Base-by-base conservation (phyloP, 371 early-diverging fungal species). In the Mortierella sp. region DNA sequence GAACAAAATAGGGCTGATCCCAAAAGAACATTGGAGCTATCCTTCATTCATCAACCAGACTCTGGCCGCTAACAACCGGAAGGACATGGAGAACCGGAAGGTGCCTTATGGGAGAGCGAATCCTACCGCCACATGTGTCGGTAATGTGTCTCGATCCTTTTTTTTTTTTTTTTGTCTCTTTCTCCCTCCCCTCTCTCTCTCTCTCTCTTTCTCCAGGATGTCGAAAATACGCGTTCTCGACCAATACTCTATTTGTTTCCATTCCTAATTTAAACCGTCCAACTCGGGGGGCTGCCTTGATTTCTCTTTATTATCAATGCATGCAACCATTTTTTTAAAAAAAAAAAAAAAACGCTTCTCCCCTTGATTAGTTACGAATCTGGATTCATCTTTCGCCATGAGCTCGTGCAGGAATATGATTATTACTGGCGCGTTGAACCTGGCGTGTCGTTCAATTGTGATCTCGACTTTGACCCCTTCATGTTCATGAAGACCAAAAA, bases 401-500 rank as follows among this genome's bases (percentile, higher is more conserved):
- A 93, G 55, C 79, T 95, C 7, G 79, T 97, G 29, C 83, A 83
- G 48, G 82, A 90, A 55, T 93, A 91, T 66, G 93, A 96, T 70
- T 98, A 92, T 77, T 99, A 97, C 81, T 99, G 99, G 99, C 85
- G 99, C 12, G 86, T 99, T 14, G 99, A 99, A 74, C 99, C 99
- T 2, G 92, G 90, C 51, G 97, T 97, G 4, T 86, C 90, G 45
- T 97, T 93, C 68, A 88, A 86, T 65, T 99, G 99, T 76, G 90
- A 96, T 64, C 83, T 99, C 21, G 91, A 91, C 70, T 90, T 92
- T 79, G 99, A 99, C 80, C 95, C 96, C 7, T 98, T 99, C 82
- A 72, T 80, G 70, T 94, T 83, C 72, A 94, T 96, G 93, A 83
- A 85, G 57, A 81, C 90, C 25, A 89, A 91, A 66, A 87, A 89